phyloP scores from a whole-genome alignment of 495 filamentous ascomycete genomes.

The Pyrenopolyporus hunteri region DNA sequence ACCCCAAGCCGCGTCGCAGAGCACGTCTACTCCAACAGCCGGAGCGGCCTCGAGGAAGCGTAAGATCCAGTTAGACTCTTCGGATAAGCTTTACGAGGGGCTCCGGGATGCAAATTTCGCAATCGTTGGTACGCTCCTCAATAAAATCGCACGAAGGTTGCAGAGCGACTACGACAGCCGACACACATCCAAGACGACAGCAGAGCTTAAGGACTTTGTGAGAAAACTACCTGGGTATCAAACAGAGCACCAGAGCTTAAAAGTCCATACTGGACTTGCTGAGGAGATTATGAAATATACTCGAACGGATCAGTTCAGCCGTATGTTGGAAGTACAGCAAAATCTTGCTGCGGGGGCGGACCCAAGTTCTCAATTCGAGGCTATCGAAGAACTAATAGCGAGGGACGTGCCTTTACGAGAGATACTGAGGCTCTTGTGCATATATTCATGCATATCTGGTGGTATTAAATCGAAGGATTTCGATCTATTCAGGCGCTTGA shows the following conservation, averaged over 20 bases:
- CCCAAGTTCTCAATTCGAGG: conserved; percentile 83
- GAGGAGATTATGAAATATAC: conserved; percentile 96
- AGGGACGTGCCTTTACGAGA: conserved; percentile 78
- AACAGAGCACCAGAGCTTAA: conserved; percentile 88
- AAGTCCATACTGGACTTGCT: conserved; percentile 87
- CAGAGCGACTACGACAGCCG: conserved; percentile 87
- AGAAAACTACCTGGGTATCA: conserved; percentile 90
- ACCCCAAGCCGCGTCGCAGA: conserved; percentile 60
- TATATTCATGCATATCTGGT: conserved; percentile 88
- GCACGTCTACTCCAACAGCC: conserved; percentile 50
- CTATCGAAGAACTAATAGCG: conserved; percentile 90
- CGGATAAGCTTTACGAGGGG: conserved; percentile 87
- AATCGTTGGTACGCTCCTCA: conserved; percentile 84
- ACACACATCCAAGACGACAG: conserved; percentile 84
- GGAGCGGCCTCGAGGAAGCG: conserved; percentile 67
- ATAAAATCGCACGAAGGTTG: conserved; percentile 87
- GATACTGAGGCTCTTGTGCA: conserved; percentile 82
- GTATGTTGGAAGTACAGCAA: conserved; percentile 90
- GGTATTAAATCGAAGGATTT: conserved; percentile 87
- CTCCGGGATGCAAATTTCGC: conserved; percentile 94
- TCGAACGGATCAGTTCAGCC: conserved; percentile 82
- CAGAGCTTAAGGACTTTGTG: conserved; percentile 92
- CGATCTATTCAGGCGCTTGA: conserved; percentile 84
- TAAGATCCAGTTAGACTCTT: conserved; percentile 87
- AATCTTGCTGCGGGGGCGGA: conserved; percentile 92